Evolutionary conservation across 345 rosid species (phyloP), one percentile per base, ranked within the genome.

Genomic region (Corchorus olitorius): DNA sequence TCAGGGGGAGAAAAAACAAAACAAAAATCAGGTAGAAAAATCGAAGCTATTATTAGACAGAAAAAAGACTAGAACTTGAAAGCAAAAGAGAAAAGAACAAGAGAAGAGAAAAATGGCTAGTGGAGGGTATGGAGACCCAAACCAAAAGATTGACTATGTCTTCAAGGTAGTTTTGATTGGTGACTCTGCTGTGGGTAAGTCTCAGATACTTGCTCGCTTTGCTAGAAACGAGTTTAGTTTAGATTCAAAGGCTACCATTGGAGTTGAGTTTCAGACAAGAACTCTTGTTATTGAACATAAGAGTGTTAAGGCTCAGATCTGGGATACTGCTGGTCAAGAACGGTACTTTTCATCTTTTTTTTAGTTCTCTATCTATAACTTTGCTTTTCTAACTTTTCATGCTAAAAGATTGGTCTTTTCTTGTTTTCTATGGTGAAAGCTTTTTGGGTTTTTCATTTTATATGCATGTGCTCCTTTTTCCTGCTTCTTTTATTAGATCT

Each of bases 281-380:
- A 90, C 91, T 6, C 79, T 93, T 60, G 80, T 81, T 20, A 93
- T 94, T 69, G 85, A 91, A 45, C 91, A 90, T 15, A 93, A 93
- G 83, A 89, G 89, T 74, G 88, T 94, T 41, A 93, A 94, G 83
- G 98, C 98, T 72, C 98, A 94, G 98, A 93, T 94, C 98, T 94
- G 98, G 98, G 98, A 94, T 74, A 94, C 98, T 74, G 98, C 98
- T 73, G 99, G 98, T 17, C 97, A 95, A 78, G 98, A 94, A 84
- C 82, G 95, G 95, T 91, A 70, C 60, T 43, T 49, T 65, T 11
- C 43, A 39, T 33, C n/a, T 54, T 58, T 22, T 54, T 20, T 33
- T 50, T 16, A 17, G 0, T 70, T 16, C 19, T 35, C 0, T 41
- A 48, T 12, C 41, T 2, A 13, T 13, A 19, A 39, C 43, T 14